A percentile compares a stretch with the other conserved stretches of the same genome.
Evolutionary conservation across 2,329 filamentous ascomycete genomes (phyloP).

Genomic region (Diaporthe helianthi): DNA sequence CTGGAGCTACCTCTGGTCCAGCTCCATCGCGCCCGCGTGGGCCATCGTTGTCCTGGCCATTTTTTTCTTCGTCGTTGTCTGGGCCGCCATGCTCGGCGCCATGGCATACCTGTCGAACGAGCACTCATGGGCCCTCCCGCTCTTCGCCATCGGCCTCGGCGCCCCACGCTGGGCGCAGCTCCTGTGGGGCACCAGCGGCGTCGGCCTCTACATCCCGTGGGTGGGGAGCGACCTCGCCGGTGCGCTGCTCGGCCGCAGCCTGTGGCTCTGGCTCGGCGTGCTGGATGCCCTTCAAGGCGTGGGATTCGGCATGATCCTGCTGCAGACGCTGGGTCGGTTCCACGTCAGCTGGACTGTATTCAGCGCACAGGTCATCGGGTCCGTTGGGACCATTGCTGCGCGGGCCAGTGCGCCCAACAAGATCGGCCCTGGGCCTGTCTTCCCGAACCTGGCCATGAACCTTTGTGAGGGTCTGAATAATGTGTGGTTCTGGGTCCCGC

Average conservation of each 20-base stretch:
- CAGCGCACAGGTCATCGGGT: constrained; percentile 67
- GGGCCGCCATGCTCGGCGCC: constrained; percentile 58
- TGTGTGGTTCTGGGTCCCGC: constrained; percentile 67
- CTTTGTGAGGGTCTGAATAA: constrained; percentile 53
- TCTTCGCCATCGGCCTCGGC: constrained; percentile 71
- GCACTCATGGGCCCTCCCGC: constrained; percentile 71
- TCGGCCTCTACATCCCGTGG: constrained; percentile 70
- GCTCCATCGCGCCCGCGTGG: constrained; percentile 62
- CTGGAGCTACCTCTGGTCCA: constrained; percentile 69
- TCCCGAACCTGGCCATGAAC: constrained; percentile 64
- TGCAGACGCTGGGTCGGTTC: constrained; percentile 69
- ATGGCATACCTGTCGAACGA: constrained; percentile 63
- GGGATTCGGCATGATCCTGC: constrained; percentile 71
- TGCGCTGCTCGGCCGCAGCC: constrained; percentile 61
- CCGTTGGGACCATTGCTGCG: constrained; percentile 64
- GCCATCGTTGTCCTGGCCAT: constrained; percentile 62
- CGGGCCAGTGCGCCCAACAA: constrained; percentile 66
- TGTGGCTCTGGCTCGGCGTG: constrained; percentile 74
- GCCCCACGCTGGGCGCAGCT: constrained; percentile 73
- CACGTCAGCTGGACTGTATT: constrained; percentile 70
- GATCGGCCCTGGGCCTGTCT: constrained; percentile 66
- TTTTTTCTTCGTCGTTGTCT: constrained; percentile 61
- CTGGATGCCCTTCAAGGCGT: constrained; percentile 70
- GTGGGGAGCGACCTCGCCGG: constrained; percentile 59
- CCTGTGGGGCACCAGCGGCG: constrained; percentile 67